Evolutionary conservation across 164 flowering plant genomes (phyloP).

Genomic region (Piper betle): DNA sequence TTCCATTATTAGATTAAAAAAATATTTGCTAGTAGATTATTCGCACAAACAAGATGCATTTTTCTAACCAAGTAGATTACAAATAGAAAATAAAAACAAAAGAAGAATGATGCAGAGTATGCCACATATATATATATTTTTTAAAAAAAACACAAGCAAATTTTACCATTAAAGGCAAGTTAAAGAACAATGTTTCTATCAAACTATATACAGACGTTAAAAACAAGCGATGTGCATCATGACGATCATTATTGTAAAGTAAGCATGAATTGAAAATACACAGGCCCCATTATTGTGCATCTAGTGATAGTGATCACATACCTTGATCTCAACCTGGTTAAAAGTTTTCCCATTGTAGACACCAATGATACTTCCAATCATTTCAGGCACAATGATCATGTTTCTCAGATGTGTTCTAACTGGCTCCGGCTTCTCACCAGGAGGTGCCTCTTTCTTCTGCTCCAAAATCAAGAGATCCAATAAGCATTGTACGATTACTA

Average conservation of each 20-base stretch:
- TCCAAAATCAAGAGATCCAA: background rate
- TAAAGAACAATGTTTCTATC: too few species aligned
- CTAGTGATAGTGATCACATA: background rate
- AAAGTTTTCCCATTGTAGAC: conserved; percentile 15
- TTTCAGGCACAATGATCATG: conserved; percentile 16
- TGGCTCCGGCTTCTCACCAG: conserved; percentile 17
- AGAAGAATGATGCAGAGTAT: too few species aligned
- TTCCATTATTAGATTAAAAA: background rate
- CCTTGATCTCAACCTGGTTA: conserved; percentile 16
- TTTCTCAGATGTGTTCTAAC: conserved; percentile 17
- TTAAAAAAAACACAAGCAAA: too few species aligned
- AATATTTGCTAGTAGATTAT: too few species aligned
- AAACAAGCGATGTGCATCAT: too few species aligned
- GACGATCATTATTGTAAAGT: background rate
- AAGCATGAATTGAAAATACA: background rate
- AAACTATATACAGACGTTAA: too few species aligned
- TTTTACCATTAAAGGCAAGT: too few species aligned
- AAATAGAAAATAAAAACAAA: too few species aligned
- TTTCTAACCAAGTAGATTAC: too few species aligned
- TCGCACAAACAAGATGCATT: background rate
- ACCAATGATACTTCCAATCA: conserved; percentile 14
- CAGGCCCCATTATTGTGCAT: too few species aligned
- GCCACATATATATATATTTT: too few species aligned
- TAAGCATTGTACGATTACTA: background rate
- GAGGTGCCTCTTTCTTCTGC: conserved; percentile 13